These are phyloP conservation scores for Ustilago xerochloae DNA, from an alignment of 1,284 basidiomycete genomes.

Conservation along the genomic window DNA sequence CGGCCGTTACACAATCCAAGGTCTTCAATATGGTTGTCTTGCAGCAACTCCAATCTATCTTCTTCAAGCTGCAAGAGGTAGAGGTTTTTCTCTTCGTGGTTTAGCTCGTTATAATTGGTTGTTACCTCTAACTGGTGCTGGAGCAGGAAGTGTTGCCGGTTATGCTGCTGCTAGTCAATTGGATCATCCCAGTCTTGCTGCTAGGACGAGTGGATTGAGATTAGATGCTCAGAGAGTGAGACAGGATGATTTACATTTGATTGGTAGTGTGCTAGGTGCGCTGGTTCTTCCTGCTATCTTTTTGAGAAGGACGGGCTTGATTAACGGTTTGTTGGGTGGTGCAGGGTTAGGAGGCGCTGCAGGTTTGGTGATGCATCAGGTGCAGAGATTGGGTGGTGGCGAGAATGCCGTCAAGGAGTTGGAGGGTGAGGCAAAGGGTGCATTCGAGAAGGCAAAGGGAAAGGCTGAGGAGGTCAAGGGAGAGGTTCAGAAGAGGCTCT, in stretches of 20 bases:
- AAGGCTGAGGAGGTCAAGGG: conserved; percentile 14
- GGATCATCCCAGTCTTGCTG: conserved; percentile 31
- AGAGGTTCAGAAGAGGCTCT: conserved; percentile 17
- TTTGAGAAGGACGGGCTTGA: conserved; percentile 55
- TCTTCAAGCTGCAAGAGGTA: conserved; percentile 40
- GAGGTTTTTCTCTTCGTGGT: conserved; percentile 49
- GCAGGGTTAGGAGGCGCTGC: conserved; percentile 58
- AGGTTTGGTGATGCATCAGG: conserved; percentile 52
- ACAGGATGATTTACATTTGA: conserved; percentile 63
- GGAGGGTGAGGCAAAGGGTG: neutral
- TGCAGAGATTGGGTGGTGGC: conserved; percentile 28
- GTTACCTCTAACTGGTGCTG: conserved; percentile 45
- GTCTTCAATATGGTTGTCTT: conserved; percentile 56
- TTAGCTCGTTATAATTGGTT: conserved; percentile 62
- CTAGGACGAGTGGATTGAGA: conserved; percentile 16
- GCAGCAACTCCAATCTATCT: conserved; percentile 61
- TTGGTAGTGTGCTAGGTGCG: conserved; percentile 59
- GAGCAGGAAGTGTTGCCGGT: conserved; percentile 36
- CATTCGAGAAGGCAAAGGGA: conserved; percentile 1
- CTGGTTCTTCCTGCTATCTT: conserved; percentile 61
- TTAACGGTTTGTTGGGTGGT: conserved; percentile 63
- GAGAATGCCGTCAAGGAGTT: neutral
- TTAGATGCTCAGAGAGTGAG: conserved; percentile 43
- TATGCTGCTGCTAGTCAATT: conserved; percentile 38
- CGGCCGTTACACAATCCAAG: conserved; percentile 39